Evolutionary conservation across 2,329 filamentous ascomycete genomes (phyloP).

Genomic region (Plenodomus biglobosus): DNA sequence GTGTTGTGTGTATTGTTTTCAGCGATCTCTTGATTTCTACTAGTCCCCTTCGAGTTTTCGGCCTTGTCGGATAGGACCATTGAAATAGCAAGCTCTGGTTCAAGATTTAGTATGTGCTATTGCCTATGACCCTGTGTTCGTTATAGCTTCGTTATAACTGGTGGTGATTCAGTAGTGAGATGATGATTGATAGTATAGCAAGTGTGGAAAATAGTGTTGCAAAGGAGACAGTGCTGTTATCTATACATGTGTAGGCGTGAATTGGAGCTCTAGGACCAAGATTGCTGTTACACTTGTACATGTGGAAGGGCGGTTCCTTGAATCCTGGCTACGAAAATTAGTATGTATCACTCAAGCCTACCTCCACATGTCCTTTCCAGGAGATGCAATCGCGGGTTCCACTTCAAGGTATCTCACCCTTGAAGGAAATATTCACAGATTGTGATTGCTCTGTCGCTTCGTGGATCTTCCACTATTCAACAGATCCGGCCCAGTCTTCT

Average conservation of each 20-base stretch:
- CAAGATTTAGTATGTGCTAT: neutral
- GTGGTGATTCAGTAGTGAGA: neutral
- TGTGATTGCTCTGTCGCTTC: neutral
- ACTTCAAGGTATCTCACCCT: neutral
- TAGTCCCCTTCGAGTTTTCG: neutral
- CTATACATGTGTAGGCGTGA: neutral
- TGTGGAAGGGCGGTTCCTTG: neutral
- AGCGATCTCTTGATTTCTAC: neutral
- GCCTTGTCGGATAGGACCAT: too few species aligned
- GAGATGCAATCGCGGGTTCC: neutral
- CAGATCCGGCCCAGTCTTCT: conserved; percentile 1
- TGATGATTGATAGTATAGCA: neutral
- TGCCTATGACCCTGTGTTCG: neutral
- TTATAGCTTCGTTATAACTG: neutral
- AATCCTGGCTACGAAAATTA: neutral
- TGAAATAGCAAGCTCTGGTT: neutral
- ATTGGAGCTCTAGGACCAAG: neutral
- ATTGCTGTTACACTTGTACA: neutral
- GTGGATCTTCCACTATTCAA: neutral
- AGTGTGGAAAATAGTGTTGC: neutral
- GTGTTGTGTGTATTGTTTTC: neutral
- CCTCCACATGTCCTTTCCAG: neutral
- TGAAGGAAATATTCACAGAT: neutral
- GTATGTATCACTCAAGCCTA: neutral
- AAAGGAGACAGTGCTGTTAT: neutral